phyloP scores from a whole-genome alignment of 768 basidiomycete genomes.

The Russula olivacea region DNA sequence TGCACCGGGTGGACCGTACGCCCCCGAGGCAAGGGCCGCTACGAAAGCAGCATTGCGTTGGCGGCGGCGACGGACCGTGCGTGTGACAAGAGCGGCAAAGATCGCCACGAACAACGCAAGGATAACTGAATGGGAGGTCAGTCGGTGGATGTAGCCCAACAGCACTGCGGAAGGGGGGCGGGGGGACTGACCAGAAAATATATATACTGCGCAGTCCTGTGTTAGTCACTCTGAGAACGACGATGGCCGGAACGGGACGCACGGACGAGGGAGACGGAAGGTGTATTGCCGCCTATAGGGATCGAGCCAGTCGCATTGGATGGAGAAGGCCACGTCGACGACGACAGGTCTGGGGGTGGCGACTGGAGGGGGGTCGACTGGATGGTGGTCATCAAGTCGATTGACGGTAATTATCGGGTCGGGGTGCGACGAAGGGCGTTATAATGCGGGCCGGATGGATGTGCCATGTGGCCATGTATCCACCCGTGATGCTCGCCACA shows the following conservation, averaged over 20 bases:
- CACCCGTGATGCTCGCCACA: too few species aligned
- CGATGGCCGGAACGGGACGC: background rate
- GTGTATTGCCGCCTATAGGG: background rate
- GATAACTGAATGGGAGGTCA: background rate
- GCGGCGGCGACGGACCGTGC: conserved; percentile 14
- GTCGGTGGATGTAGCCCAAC: background rate
- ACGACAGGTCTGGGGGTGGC: background rate
- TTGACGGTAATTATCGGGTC: background rate
- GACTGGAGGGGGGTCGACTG: too few species aligned
- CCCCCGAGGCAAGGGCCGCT: background rate
- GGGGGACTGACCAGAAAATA: conserved; percentile 1
- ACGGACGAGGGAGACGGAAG: conserved; percentile 7
- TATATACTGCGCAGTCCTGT: conserved; percentile 1
- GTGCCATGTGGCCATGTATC: too few species aligned
- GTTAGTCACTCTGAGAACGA: background rate
- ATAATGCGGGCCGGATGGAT: too few species aligned
- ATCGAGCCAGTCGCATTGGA: too few species aligned
- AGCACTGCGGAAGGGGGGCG: background rate
- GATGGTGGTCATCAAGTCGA: background rate
- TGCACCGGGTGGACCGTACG: background rate
- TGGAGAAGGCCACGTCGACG: background rate
- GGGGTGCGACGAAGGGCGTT: background rate
- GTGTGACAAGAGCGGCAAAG: conserved; percentile 1
- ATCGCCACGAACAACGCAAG: conserved; percentile 1
- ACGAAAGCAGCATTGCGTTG: background rate